Evolutionary conservation across 306 rosid genomes (phyloP), one percentile per base, ranked within the genome.

Genomic region (Ormosia emarginata): DNA sequence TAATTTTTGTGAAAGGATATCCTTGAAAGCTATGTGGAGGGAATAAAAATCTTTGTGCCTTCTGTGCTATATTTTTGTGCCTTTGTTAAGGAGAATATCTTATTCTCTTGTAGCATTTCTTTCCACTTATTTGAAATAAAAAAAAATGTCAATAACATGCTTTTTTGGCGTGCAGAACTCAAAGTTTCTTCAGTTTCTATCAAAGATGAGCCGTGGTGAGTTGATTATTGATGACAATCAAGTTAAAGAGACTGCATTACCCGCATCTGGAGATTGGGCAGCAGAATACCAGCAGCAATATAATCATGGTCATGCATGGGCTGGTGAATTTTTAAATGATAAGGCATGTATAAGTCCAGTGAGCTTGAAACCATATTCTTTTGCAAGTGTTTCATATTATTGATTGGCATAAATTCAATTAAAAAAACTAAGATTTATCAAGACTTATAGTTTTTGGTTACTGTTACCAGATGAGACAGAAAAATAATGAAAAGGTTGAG

Each of bases 131-230:
- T 32, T 56, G 71, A 74, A 41, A 53, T 9, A 49, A 46, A 32
- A 46, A 32, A 47, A 36, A 36, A 9, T 34, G 46, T 64, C 70
- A 46, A 11, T 59, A 43, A 67, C 77, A 52, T 66, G 80, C 33
- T 84, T 30, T 73, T 78, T 43, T 79, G 85, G 77, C 52, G 66
- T 78, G 86, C 96, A 95, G 99, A 92, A 95, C 85, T 95, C 99
- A 5, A 93, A 89, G 87, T 95, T 95, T 86, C 93, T 92, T 83
- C 98, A 93, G 90, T 93, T 95, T 88, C 90, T 93, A 43, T 95
- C 99, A 55, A 95, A 93, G 92, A 95, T 95, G 99, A 95, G 94
- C 81, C 95, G 97, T 47, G 99, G 99, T 32, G 99, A 95, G 81
- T 89, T 95, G 76, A 91, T 87, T 83, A 90, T 93, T 65, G 97